Evolutionary conservation across 257 asterid genomes (phyloP).

Genomic region (Avicennia marina): DNA sequence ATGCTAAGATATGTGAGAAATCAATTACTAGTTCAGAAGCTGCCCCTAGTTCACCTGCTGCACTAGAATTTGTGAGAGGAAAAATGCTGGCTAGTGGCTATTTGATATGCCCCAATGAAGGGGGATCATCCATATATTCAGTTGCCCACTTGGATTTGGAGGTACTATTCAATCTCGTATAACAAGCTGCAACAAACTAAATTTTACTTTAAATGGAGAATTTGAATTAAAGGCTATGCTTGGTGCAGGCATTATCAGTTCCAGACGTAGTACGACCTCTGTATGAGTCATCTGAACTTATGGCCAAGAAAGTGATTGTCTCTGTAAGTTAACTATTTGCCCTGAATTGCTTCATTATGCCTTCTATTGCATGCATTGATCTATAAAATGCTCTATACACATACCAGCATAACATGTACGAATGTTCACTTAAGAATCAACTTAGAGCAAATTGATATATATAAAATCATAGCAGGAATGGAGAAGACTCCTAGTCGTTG

Average conservation of each 20-base stretch:
- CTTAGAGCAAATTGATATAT: not conserved
- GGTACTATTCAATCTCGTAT: conserved; percentile 21
- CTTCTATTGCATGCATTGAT: not conserved
- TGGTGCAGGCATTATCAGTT: conserved; percentile 41
- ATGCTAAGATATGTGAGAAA: conserved; percentile 42
- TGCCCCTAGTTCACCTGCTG: conserved; percentile 34
- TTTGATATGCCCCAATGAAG: conserved; percentile 33
- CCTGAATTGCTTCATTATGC: not conserved
- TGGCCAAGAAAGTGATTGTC: conserved; percentile 27
- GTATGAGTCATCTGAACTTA: conserved; percentile 41
- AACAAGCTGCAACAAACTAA: conserved; percentile 3
- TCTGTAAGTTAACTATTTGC: conserved; percentile 26
- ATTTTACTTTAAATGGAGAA: conserved; percentile 7
- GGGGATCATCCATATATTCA: conserved; percentile 34
- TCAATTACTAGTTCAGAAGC: conserved; percentile 35
- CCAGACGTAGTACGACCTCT: conserved; percentile 42
- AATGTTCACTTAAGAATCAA: not conserved
- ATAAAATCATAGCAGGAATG: not conserved
- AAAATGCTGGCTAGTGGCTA: conserved; percentile 46
- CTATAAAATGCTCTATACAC: not conserved
- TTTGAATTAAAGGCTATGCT: not conserved
- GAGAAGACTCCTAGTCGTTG: not conserved
- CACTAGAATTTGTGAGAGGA: conserved; percentile 40
- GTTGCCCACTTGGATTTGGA: conserved; percentile 43
- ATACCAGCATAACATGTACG: too few species aligned